Evolutionary conservation across 2,329 filamentous ascomycete genomes (phyloP).

Genomic region (Raffaelea arxii): DNA sequence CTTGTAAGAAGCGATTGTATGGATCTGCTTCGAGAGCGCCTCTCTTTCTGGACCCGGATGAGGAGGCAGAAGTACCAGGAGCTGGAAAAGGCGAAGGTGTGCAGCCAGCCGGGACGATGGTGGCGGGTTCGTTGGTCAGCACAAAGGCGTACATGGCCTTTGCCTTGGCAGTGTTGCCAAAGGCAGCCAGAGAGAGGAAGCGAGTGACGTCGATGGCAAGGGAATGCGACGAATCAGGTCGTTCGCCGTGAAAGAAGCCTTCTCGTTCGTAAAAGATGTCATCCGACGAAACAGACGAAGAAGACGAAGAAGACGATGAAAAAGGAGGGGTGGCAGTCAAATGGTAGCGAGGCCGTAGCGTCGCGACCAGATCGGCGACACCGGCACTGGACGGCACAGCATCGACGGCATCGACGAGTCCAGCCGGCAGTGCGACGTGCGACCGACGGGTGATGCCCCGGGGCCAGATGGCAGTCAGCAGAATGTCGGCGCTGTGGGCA

Average conservation of each 20-base stretch:
- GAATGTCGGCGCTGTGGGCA: constrained; percentile 71
- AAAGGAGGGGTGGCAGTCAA: constrained; percentile 52
- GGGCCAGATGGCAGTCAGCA: constrained; percentile 84
- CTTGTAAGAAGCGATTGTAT: constrained; percentile 42
- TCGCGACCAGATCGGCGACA: constrained; percentile 67
- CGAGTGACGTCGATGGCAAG: constrained; percentile 59
- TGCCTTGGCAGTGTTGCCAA: constrained; percentile 64
- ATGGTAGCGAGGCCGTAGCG: constrained; percentile 86
- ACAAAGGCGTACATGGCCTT: constrained; percentile 75
- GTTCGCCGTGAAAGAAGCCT: constrained; percentile 66
- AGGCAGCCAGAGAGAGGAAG: constrained; percentile 81
- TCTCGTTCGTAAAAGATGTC: constrained; percentile 78
- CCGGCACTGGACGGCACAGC: constrained; percentile 49
- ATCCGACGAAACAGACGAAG: too few relatives aligned
- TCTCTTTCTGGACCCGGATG: constrained; percentile 44
- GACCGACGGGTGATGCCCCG: constrained; percentile 61
- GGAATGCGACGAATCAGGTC: constrained; percentile 27
- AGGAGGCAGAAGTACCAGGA: not conserved
- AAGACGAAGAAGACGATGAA: too few relatives aligned
- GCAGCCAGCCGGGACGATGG: constrained; percentile 55
- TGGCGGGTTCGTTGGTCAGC: constrained; percentile 53
- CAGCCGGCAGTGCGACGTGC: constrained; percentile 45
- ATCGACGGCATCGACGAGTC: constrained; percentile 24
- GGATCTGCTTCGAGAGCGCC: constrained; percentile 33
- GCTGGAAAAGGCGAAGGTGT: constrained; percentile 64